A percentile compares a stretch with the other conserved stretches of the same genome.
phyloP scores from a whole-genome alignment of 306 rosid genomes.

The Malus asiatica region DNA sequence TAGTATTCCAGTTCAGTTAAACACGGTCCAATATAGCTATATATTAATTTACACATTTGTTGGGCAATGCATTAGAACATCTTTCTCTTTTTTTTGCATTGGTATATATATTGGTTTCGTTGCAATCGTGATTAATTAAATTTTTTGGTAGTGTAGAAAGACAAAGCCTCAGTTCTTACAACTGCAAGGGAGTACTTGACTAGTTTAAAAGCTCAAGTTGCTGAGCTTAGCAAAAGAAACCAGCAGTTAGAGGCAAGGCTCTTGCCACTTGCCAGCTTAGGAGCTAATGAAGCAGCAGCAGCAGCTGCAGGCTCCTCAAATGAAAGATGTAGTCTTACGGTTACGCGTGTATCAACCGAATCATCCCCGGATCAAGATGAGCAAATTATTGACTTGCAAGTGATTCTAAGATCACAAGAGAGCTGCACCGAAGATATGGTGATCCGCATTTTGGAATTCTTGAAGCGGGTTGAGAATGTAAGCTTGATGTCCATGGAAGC shows the following conservation, averaged over 20 bases:
- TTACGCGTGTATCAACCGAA: constrained; percentile 29
- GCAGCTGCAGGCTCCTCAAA: background rate
- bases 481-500: constrained; percentile 59
- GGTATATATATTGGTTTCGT: background rate
- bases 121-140: background rate
- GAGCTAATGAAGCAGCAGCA: constrained; percentile 10
- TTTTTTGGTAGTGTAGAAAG: constrained; percentile 40
- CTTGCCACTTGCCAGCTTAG: constrained; percentile 3
- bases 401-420: constrained; percentile 38
- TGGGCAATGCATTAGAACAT: background rate
- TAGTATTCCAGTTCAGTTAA: background rate
- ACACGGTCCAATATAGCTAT: background rate
- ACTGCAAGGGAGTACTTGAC: constrained; percentile 58
- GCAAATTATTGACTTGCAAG: constrained; percentile 47
- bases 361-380: constrained; percentile 40
- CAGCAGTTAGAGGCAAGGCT: constrained; percentile 34
- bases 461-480: constrained; percentile 37
- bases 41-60: background rate
- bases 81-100: background rate
- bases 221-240: constrained; percentile 44
- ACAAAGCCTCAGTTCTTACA: constrained; percentile 68
- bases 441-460: constrained; percentile 58
- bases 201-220: constrained; percentile 43
- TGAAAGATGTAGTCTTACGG: constrained; percentile 38
- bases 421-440: constrained; percentile 33